phyloP scores from a whole-genome alignment of 306 rosid genomes.

The Inga laurina region DNA sequence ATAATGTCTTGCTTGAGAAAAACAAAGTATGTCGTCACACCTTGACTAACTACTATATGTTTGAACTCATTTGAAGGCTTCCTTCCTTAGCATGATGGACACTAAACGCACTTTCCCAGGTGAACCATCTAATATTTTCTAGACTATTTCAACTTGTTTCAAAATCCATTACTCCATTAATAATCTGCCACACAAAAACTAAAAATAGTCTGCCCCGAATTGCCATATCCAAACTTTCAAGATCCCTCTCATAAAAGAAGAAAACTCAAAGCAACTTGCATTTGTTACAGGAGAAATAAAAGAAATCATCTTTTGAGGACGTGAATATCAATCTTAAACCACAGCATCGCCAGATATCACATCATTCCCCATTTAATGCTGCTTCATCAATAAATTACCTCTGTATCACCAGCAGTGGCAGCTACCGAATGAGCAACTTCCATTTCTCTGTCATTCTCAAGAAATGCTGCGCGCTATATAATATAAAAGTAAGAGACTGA shows the following conservation, averaged over 20 bases:
- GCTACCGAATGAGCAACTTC: conserved; percentile 94
- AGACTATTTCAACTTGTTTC: neutral
- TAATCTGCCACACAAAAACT: neutral
- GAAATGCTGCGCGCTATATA: conserved; percentile 80
- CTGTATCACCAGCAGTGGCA: conserved; percentile 89
- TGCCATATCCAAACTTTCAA: neutral
- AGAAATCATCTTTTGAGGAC: neutral
- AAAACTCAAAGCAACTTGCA: neutral
- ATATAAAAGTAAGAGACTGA: conserved; percentile 39
- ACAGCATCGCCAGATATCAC: neutral
- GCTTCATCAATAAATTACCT: conserved; percentile 45
- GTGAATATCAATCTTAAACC: neutral
- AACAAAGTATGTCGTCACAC: neutral
- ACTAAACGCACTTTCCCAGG: neutral
- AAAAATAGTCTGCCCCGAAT: neutral
- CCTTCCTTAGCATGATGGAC: neutral
- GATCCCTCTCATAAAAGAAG: neutral
- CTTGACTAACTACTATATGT: neutral
- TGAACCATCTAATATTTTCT: neutral
- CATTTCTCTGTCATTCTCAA: conserved; percentile 84
- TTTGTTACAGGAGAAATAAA: neutral
- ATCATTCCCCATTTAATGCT: neutral
- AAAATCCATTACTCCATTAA: neutral
- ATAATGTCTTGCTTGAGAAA: neutral
- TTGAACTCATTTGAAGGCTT: neutral